phyloP scores from a whole-genome alignment of 1,139 yeast genomes.

The Pichia norvegensis region DNA sequence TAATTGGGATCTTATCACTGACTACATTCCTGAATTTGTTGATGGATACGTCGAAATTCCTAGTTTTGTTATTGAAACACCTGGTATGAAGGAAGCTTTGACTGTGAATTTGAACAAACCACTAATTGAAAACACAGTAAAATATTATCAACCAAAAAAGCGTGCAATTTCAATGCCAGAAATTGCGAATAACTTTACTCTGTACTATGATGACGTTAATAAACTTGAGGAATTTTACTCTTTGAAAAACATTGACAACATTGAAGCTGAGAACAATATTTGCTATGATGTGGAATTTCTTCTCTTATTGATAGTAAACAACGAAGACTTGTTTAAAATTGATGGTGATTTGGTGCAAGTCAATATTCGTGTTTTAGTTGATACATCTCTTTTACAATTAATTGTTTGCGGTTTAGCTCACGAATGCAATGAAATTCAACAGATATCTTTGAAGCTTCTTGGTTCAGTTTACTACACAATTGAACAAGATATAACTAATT shows the following conservation, averaged over 20 bases:
- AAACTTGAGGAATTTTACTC: constrained; percentile 13
- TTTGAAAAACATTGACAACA: constrained; percentile 3
- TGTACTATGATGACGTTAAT: constrained; percentile 27
- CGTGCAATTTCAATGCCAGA: constrained; percentile 11
- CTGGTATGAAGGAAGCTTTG: constrained; percentile 36
- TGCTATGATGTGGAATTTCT: constrained; percentile 58
- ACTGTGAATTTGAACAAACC: constrained; percentile 49
- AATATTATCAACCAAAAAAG: constrained; percentile 29
- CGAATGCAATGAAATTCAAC: constrained; percentile 18
- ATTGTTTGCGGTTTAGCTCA: constrained; percentile 43
- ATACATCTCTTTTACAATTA: constrained; percentile 51
- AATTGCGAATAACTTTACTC: constrained; percentile 1
- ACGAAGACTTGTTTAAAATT: constrained; percentile 48
- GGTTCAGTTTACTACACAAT: constrained; percentile 17
- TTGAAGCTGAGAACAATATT: constrained; percentile 1
- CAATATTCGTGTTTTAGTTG: constrained; percentile 52
- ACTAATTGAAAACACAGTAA: constrained; percentile 43
- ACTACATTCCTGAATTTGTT: constrained; percentile 27
- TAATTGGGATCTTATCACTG: constrained; percentile 58
- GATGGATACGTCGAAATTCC: constrained; percentile 27
- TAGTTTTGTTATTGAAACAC: constrained; percentile 36
- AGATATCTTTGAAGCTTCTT: constrained; percentile 21
- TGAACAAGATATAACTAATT: constrained; percentile 18
- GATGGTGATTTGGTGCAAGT: constrained; percentile 29
- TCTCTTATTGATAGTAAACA: constrained; percentile 48